Evolutionary conservation across 768 basidiomycete genomes (phyloP).

Genomic region (Phallus indusiatus): DNA sequence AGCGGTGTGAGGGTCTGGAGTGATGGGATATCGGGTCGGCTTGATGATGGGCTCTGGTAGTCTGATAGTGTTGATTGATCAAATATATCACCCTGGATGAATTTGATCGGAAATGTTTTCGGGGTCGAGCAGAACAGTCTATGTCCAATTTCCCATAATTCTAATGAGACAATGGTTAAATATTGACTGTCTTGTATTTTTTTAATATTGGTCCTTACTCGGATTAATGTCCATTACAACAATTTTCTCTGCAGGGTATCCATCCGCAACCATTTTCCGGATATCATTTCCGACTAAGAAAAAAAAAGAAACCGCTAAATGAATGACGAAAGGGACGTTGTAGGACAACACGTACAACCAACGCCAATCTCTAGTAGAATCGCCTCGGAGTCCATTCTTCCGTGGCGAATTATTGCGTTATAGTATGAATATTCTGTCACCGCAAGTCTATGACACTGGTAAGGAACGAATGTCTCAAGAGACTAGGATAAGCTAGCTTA

Average conservation of each 20-base stretch:
- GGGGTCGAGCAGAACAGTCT: constrained; percentile 46
- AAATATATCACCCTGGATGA: constrained; percentile 48
- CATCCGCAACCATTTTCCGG: constrained; percentile 32
- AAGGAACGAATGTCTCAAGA: neutral
- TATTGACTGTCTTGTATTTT: no score
- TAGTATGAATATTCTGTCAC: neutral
- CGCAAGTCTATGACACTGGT: neutral
- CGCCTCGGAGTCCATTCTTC: neutral
- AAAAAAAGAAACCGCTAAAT: neutral
- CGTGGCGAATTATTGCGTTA: constrained; percentile 1
- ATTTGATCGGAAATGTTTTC: constrained; percentile 42
- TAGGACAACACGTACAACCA: constrained; percentile 4
- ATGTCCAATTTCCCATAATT: constrained; percentile 33
- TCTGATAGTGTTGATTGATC: constrained; percentile 21
- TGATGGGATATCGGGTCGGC: constrained; percentile 15
- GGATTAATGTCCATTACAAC: constrained; percentile 30
- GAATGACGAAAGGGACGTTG: neutral
- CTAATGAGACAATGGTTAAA: neutral
- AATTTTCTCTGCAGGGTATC: constrained; percentile 31
- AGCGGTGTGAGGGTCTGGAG: constrained; percentile 36
- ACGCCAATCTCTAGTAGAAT: constrained; percentile 4
- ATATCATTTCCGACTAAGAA: constrained; percentile 29
- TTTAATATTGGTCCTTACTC: constrained; percentile 25
- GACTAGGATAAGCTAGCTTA: neutral
- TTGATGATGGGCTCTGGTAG: constrained; percentile 12